Evolutionary conservation across 1,284 basidiomycete genomes (phyloP).

Genomic region (Ceratobasidium sp.): DNA sequence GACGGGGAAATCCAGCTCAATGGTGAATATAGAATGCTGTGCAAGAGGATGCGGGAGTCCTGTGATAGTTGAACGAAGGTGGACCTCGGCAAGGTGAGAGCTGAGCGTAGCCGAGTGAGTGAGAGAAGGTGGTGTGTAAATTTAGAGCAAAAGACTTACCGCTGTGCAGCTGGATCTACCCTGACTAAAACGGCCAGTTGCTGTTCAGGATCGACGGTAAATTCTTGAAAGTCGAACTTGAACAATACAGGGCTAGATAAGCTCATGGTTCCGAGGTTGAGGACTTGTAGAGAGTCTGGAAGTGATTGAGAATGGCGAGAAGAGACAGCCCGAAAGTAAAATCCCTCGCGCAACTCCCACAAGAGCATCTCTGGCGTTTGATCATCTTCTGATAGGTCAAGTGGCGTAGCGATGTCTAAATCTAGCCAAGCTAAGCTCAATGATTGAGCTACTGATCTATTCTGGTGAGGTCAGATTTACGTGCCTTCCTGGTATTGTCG

Average conservation of each 20-base stretch:
- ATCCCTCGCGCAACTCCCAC: neutral
- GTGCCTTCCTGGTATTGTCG: neutral
- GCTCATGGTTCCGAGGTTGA: neutral
- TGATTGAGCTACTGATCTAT: neutral
- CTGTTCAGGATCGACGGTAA: neutral
- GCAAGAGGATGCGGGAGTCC: neutral
- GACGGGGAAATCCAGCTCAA: neutral
- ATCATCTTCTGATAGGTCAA: neutral
- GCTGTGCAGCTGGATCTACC: neutral
- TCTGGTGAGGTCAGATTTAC: neutral
- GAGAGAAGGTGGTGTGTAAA: neutral
- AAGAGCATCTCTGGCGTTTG: neutral
- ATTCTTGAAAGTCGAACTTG: neutral
- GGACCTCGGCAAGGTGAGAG: too few species aligned
- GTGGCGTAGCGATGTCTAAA: neutral
- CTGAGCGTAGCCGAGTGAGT: neutral
- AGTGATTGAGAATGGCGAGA: too few species aligned
- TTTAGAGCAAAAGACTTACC: neutral
- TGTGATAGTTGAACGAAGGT: neutral
- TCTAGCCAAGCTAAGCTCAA: conserved; percentile 5
- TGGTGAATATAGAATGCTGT: neutral
- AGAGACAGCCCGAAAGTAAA: neutral
- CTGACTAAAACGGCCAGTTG: neutral
- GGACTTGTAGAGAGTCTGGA: neutral
- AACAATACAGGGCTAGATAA: neutral